Conservation (phyloP, 352 stramenopile species). For the Pythium phragmiticola region DNA sequence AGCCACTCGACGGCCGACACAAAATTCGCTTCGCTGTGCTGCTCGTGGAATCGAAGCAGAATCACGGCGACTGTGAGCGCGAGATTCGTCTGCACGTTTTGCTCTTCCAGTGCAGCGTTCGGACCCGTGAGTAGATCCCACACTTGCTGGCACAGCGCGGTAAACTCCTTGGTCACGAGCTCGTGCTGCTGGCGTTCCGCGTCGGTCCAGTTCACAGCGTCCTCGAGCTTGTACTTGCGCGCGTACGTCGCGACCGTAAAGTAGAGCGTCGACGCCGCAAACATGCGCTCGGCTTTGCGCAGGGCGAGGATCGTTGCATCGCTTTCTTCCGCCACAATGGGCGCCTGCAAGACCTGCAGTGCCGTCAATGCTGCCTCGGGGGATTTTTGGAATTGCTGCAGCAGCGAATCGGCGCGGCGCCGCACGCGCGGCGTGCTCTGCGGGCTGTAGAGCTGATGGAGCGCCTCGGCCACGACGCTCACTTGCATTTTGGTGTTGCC, state of each 20-base stretch:
- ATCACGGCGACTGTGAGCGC: constrained; percentile 78
- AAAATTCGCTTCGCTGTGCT: constrained; percentile 48
- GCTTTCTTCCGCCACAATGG: constrained; percentile 31
- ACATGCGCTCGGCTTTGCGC: constrained; percentile 54
- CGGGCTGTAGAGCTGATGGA: constrained; percentile 75
- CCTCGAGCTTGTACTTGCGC: constrained; percentile 72
- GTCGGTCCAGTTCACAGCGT: constrained; percentile 45
- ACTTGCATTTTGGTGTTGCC: constrained; percentile 37
- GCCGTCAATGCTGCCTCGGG: constrained; percentile 58
- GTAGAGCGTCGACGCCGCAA: constrained; percentile 74
- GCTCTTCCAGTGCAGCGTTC: constrained; percentile 49
- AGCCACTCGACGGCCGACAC: constrained; percentile 74
- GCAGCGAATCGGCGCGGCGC: constrained; percentile 65
- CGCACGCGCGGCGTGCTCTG: constrained; percentile 63
- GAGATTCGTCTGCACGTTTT: constrained; percentile 66
- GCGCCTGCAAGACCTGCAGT: constrained; percentile 51
- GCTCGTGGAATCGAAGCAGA: constrained; percentile 72
- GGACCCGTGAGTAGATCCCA: constrained; percentile 75
- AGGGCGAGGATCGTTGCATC: constrained; percentile 24
- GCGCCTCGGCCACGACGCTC: constrained; percentile 50
- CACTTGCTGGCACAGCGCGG: constrained; percentile 59
- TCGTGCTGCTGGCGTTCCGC: constrained; percentile 56
- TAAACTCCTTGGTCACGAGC: constrained; percentile 58
- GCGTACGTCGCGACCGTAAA: constrained; percentile 61
- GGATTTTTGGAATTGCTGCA: constrained; percentile 76